Percentiles rank a stretch among this genome's conserved stretches.
Evolutionary conservation across 2,329 filamentous ascomycete genomes (phyloP).

Genomic region (Parasarocladium wereldwijsianum): DNA sequence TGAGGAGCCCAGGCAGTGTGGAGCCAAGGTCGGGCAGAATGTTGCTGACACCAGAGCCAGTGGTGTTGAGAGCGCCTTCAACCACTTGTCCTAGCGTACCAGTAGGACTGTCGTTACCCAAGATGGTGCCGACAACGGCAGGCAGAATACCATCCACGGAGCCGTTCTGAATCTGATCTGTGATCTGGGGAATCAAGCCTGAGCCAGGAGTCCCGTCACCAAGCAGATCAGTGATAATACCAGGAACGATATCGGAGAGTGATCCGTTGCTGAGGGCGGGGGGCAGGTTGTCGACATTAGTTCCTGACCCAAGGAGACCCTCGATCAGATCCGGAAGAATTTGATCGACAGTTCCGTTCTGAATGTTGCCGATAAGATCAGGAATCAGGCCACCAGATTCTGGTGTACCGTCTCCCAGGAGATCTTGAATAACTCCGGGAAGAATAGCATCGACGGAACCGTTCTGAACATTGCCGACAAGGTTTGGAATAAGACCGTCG

Average conservation of each 20-base stretch:
- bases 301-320: conserved; percentile 1
- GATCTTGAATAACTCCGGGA: conserved; percentile 1
- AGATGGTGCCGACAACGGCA: background rate
- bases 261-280: background rate
- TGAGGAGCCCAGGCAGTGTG: background rate
- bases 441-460: background rate
- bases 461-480: background rate
- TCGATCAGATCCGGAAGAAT: background rate
- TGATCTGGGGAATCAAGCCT: conserved; percentile 1
- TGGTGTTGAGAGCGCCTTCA: conserved; percentile 1
- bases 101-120: background rate
- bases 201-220: conserved; percentile 3
- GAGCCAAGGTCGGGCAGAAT: conserved; percentile 1
- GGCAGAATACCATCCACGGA: background rate
- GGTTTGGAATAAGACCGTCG: conserved; percentile 1
- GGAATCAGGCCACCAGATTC: conserved; percentile 1
- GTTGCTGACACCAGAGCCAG: background rate
- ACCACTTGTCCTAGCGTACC: conserved; percentile 1
- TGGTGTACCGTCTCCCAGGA: conserved; percentile 1
- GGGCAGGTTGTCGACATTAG: background rate
- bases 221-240: conserved; percentile 1
- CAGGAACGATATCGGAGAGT: conserved; percentile 1
- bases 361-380: conserved; percentile 2
- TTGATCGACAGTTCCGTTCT: conserved; percentile 2
- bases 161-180: conserved; percentile 1